Evolutionary conservation across 345 rosid species (phyloP).

Genomic region (Aquilaria sinensis): DNA sequence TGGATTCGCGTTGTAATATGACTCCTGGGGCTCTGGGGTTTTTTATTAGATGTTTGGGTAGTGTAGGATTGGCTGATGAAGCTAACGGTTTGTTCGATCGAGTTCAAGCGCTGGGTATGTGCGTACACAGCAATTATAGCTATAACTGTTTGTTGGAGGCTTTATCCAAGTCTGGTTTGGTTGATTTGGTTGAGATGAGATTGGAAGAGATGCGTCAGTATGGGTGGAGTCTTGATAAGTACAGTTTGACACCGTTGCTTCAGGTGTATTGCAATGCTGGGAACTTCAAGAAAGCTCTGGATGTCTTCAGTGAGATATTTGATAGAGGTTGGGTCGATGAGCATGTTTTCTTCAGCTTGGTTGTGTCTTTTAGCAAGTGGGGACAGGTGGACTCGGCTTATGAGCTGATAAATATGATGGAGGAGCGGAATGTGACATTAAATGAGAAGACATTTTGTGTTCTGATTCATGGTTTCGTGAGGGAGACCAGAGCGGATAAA

Average conservation of each 20-base stretch:
- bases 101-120: slow-evolving; percentile 44
- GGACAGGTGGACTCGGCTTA: slow-evolving; percentile 70
- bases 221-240: slow-evolving; percentile 53
- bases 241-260: slow-evolving; percentile 71
- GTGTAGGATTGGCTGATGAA: slow-evolving; percentile 55
- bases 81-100: slow-evolving; percentile 66
- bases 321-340: slow-evolving; percentile 65
- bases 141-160: slow-evolving; percentile 85
- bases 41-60: slow-evolving; percentile 70
- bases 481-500: slow-evolving; percentile 50
- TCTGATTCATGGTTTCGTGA: slow-evolving; percentile 78
- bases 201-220: slow-evolving; percentile 55
- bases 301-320: slow-evolving; percentile 46
- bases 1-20: slow-evolving; percentile 51
- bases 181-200: slow-evolving; percentile 56
- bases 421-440: slow-evolving; percentile 40
- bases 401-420: slow-evolving; percentile 65
- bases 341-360: slow-evolving; percentile 49
- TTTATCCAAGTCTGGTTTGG: slow-evolving; percentile 41
- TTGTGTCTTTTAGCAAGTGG: slow-evolving; percentile 55
- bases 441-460: slow-evolving; percentile 61
- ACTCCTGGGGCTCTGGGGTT: slow-evolving; percentile 79
- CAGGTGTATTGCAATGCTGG: slow-evolving; percentile 61
- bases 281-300: slow-evolving; percentile 41
- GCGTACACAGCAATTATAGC: slow-evolving; percentile 57